Conservation (phyloP, 2,329 filamentous ascomycete species). For the Amauroascus niger region DNA sequence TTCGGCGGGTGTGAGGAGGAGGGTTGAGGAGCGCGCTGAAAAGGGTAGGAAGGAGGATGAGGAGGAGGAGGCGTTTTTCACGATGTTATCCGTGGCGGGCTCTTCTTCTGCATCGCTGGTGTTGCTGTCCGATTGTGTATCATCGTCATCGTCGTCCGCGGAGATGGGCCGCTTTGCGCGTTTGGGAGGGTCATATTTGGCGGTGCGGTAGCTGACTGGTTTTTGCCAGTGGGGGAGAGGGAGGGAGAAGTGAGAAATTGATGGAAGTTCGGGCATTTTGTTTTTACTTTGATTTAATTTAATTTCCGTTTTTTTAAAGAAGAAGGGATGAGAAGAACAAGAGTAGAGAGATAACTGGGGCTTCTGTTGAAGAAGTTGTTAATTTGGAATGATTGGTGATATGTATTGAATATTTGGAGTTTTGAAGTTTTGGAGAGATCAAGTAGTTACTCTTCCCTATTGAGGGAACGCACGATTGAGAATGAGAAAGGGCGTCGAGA, state of each 20-base stretch:
- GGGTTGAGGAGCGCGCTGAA: constrained; percentile 21
- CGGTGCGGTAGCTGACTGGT: constrained; percentile 27
- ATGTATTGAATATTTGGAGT: too few relatives aligned
- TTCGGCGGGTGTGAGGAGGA: constrained; percentile 33
- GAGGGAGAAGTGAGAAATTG: constrained; percentile 30
- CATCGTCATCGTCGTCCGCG: constrained; percentile 18
- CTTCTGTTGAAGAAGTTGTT: too few relatives aligned
- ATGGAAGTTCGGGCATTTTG: neutral
- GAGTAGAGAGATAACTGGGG: too few relatives aligned
- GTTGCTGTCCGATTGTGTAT: constrained; percentile 20
- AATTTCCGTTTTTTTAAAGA: too few relatives aligned
- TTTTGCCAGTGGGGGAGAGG: constrained; percentile 32
- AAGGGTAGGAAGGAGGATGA: constrained; percentile 13
- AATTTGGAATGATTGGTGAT: too few relatives aligned
- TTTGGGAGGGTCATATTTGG: constrained; percentile 30
- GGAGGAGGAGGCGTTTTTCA: neutral
- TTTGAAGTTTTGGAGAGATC: too few relatives aligned
- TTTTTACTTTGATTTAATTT: neutral
- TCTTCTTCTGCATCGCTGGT: neutral
- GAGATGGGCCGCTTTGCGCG: constrained; percentile 20
- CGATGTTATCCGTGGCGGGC: neutral
- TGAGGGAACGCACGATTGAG: too few relatives aligned
- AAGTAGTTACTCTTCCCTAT: too few relatives aligned
- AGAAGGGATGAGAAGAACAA: too few relatives aligned
- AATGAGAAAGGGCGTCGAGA: too few relatives aligned